Percentiles rank a stretch among this genome's conserved stretches.
These are phyloP conservation scores for Pichia sp. DNA, from an alignment of 1,139 yeast species.

Conservation along the genomic window DNA sequence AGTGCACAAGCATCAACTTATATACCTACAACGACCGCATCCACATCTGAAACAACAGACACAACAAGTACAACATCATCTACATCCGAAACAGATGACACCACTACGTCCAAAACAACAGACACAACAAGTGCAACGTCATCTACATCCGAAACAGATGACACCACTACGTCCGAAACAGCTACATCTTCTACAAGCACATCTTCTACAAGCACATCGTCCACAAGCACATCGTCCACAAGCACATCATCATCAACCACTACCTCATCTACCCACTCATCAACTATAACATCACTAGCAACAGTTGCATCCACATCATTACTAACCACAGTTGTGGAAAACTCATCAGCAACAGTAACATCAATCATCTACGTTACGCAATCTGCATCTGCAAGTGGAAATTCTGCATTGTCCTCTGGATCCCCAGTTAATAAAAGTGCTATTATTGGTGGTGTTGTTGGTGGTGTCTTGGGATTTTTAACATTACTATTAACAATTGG, in stretches of 20 bases:
- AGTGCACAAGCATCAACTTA: too few relatives aligned
- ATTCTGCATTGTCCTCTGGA: slow-evolving; percentile 17
- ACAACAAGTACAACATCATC: neutral
- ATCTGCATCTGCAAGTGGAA: slow-evolving; percentile 13
- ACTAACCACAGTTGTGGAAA: slow-evolving; percentile 20
- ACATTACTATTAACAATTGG: slow-evolving; percentile 39
- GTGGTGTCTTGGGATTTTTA: slow-evolving; percentile 51
- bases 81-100: too few relatives aligned
- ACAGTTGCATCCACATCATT: slow-evolving; percentile 24
- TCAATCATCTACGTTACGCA: slow-evolving; percentile 26
- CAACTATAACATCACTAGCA: neutral
- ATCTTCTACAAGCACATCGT: neutral
- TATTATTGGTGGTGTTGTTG: slow-evolving; percentile 65
- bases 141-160: too few relatives aligned
- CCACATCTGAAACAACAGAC: slow-evolving; percentile 15
- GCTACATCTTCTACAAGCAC: neutral
- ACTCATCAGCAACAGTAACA: slow-evolving; percentile 20
- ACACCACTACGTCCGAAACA: too few relatives aligned
- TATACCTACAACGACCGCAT: too few relatives aligned
- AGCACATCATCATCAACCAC: neutral
- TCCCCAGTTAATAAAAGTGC: slow-evolving; percentile 38
- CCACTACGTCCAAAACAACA: slow-evolving; percentile 14
- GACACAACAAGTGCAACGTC: slow-evolving; percentile 3
- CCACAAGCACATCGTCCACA: neutral
- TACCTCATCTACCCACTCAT: neutral